These are phyloP conservation scores for Spongispora temasekensis DNA, from an alignment of 1,284 basidiomycete genomes.

Conservation along the genomic window DNA sequence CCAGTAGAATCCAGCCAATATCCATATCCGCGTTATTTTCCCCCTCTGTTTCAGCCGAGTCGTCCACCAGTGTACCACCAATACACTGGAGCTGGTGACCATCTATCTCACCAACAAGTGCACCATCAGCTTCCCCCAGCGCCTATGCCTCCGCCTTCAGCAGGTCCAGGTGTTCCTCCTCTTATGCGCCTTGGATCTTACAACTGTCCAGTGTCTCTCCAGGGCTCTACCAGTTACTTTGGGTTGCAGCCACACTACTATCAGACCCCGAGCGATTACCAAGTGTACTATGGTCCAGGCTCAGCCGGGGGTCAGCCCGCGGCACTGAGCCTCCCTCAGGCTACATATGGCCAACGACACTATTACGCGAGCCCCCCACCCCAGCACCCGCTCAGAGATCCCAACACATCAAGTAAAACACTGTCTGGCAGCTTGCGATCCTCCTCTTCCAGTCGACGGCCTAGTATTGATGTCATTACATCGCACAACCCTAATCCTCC, in stretches of 20 bases:
- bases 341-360: constrained; percentile 40
- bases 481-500: not conserved
- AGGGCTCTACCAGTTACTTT: constrained; percentile 40
- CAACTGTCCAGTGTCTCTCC: constrained; percentile 44
- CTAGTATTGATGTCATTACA: not conserved
- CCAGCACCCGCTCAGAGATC: constrained; percentile 19
- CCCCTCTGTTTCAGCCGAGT: constrained; percentile 31
- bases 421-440: not conserved
- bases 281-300: constrained; percentile 50
- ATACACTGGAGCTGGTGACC: constrained; percentile 9
- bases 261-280: constrained; percentile 40
- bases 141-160: constrained; percentile 5
- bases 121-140: constrained; percentile 27
- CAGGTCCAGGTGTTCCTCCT: too few relatives aligned
- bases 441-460: not conserved
- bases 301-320: constrained; percentile 27
- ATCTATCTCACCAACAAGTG: constrained; percentile 22
- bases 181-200: constrained; percentile 36
- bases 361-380: constrained; percentile 36
- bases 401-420: not conserved
- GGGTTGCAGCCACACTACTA: constrained; percentile 48
- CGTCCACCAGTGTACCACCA: constrained; percentile 38
- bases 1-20: constrained; percentile 34
- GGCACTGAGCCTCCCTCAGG: constrained; percentile 37
- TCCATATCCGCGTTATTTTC: constrained; percentile 38